phyloP scores from a whole-genome alignment of 129 eudicot genomes.

The Tanacetum coccineum region DNA sequence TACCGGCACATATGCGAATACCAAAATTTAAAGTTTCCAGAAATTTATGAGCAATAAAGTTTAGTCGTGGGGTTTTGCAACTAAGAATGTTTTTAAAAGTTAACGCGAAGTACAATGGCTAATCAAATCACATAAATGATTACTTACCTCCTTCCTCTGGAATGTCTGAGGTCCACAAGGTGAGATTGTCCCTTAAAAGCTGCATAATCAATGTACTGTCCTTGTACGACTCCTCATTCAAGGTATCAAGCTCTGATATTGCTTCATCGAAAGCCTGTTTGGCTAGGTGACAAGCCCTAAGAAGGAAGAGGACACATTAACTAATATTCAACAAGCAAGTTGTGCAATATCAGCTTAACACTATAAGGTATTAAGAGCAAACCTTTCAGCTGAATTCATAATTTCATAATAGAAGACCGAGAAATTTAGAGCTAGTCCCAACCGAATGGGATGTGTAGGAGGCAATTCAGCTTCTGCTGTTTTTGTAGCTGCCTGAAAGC shows the following conservation, averaged over 20 bases:
- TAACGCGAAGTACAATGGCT: no score
- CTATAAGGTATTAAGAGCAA: slow-evolving; percentile 9
- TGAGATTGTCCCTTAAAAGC: no score
- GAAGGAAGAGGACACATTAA: not conserved
- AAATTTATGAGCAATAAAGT: not conserved
- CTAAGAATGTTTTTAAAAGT: not conserved
- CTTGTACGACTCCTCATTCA: no score
- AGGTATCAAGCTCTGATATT: no score
- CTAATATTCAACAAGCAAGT: not conserved
- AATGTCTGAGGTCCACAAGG: no score
- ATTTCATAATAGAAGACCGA: slow-evolving; percentile 67
- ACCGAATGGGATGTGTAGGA: slow-evolving; percentile 60
- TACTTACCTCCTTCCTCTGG: slow-evolving; percentile 13
- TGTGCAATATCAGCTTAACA: slow-evolving; percentile 8
- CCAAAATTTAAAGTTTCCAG: not conserved
- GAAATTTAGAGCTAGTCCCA: slow-evolving; percentile 61
- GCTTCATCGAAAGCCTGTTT: slow-evolving; percentile 32
- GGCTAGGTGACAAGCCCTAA: slow-evolving; percentile 52
- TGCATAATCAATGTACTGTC: no score
- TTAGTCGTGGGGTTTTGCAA: not conserved
- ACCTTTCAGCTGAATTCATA: slow-evolving; percentile 67
- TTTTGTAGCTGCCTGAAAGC: slow-evolving; percentile 50
- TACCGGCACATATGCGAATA: not conserved
- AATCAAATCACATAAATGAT: slow-evolving; percentile 3
- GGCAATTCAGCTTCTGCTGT: slow-evolving; percentile 57